Base-by-base conservation (phyloP, 2,329 filamentous ascomycete species). In the Thelonectria discophora region DNA sequence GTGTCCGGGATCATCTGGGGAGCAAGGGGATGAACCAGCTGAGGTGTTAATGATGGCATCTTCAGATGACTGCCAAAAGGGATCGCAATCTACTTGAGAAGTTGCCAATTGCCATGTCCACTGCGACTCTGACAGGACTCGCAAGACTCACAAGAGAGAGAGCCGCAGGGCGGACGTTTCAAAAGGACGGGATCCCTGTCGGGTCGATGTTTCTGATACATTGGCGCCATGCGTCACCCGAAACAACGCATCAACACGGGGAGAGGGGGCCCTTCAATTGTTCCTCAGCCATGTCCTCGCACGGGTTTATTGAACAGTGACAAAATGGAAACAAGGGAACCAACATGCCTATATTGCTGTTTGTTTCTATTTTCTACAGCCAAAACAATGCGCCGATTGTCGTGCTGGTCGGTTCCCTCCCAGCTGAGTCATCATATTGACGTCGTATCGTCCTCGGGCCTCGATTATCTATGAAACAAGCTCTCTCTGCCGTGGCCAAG, bases 191-290 rank as follows among this genome's bases (percentile, higher is more conserved):
- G 5, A 55, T 50, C 50, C 53, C 42, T 24, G 58, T 30, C 34
- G 32, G 39, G 32, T 56, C 43, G 17, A 15, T 17, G 53, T 61
- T 57, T 61, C 58, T 57, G 53, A 61, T 61, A 61, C 53, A 60
- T 43, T 55, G 34, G 58, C 15, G 42, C 15, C 17, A 34, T 11
- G 43, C 15, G 32, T 12, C 10, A 18, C 32, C 32, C 10, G 53
- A 55, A 57, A 50, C 45, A 45, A 24, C 24, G 10, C 45, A 56
- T 20, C 24, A n/a, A 47, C 30, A 34, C 17, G 40, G 50, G 54
- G n/a, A 3, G 27, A 27, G 34, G 54, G 24, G 2, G 27, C 30
- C 3, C 21, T 24, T 37, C 21, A 5, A 15, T 46, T 46, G 43
- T 21, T 46, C 21, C 43, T 45, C 21, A 20, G 11, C 13, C 18